Evolutionary conservation across 192 early-diverging fungal species (phyloP), one percentile per base, ranked within the genome.

Genomic region (Geranomyces michiganensis): DNA sequence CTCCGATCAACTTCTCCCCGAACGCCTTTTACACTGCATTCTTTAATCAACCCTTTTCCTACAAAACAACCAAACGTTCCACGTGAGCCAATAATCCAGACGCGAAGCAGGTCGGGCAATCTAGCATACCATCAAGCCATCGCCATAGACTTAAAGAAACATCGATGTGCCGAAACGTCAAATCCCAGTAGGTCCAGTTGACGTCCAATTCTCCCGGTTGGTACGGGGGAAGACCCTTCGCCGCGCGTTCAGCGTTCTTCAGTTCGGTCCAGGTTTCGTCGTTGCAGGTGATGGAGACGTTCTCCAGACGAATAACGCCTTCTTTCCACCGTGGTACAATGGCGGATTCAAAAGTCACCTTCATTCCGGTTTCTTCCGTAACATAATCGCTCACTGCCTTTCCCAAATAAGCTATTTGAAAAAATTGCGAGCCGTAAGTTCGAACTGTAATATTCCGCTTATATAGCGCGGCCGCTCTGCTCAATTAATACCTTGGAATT

Each of bases 291-390:
- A 88, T 72, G 6, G 77, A 78, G 10, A 99, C 94, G 76, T 97
- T 97, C 33, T 85, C 90, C 17, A 99, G 82, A 13, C 89, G 82
- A 58, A 99, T 95, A 9, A 87, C 85, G 12, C 96, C 96, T 22
- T 90, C 87, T 48, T 91, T 85, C 97, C 97, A 99, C 33, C 90
- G 90, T 0, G 97, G 97, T 6, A 92, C 87, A 59, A 97, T 94
- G 3, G 93, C 94, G 3, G 92, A 90, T 56, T 96, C 95, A 69
- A 97, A 96, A 1, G 85, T 87, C 21, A 98, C 89, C 2, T 90
- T 88, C 31, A 89, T 88, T 0, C 95, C 95, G 2, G 94, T 93
- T 1, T 87, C 84, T 6, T 84, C 78, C 3, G 92, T 93, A 0
- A 98, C 80, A 76, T 92, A 94, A 32, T 89, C 80, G 32, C 91